Base-by-base conservation (phyloP, 495 filamentous ascomycete species). In the Trichocladium antarcticum region DNA sequence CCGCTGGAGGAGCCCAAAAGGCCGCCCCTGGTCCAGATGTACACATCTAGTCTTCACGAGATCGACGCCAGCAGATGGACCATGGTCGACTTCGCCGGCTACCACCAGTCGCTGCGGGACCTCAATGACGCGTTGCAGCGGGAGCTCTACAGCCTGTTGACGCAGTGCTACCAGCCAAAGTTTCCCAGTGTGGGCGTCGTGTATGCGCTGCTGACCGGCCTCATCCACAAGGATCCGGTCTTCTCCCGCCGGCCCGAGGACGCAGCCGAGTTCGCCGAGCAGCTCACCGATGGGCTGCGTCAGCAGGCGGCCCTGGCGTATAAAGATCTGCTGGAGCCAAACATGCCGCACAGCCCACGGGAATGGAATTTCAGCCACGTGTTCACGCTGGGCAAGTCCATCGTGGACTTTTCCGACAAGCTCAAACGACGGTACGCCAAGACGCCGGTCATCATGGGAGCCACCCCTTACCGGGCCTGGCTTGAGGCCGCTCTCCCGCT, bases 341-440 rank as follows among this genome's bases (percentile, higher is more conserved):
- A 86, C 46, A 77, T 97, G 3, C 86, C 87, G 8, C 74, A 81
- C 14, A 79, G 81, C 45, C 77, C 82, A 53, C 77, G 85, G 47
- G 75, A 84, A 32, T 93, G 92, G 85, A 77, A 92, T 51, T 83
- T 89, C 56, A 84, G 75, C 47, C 82, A 96, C 64, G 81, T 97
- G 41, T 84, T 95, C 45, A 77, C 89, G 53, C 79, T 97, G 35
- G 87, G 87, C 17, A 85, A 94, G 60, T 77, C 83, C 1, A 84
- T 96, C 3, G 79, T 86, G 9, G 85, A 83, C 53, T 74, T 95
- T 20, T 82, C 80, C 21, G 79, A 89, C 53, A 87, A 79, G 63
- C 90, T 95, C 52, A 81, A 87, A 67, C 97, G 95, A 65, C 80
- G 93, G 19, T 99, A 90, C 65, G 76, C 78, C 48, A 89, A 84